Conservation (phyloP, 2,329 filamentous ascomycete species). For the Calycina marina region DNA sequence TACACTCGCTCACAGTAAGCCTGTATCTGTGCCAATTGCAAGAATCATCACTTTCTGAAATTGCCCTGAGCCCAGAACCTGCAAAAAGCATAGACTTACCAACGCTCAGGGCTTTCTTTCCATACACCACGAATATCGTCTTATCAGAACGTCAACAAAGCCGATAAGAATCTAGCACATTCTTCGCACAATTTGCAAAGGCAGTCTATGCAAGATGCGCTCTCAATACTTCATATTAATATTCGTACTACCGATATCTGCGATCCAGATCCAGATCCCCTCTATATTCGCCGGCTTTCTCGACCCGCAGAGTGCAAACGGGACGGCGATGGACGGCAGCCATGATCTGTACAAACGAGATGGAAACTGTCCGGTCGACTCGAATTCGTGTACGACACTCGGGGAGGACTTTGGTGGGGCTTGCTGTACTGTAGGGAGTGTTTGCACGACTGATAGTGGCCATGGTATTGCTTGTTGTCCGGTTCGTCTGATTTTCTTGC, state of each 20-base stretch:
- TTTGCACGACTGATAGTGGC: slow-evolving; percentile 19
- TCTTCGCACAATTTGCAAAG: neutral
- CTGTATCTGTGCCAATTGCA: no score
- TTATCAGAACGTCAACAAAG: neutral
- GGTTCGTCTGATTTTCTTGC: no score
- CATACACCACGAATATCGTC: neutral
- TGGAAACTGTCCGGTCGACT: slow-evolving; percentile 19
- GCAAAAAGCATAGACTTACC: neutral
- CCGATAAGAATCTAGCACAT: neutral
- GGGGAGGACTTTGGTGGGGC: slow-evolving; percentile 15
- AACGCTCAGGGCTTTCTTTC: neutral
- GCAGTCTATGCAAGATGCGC: neutral
- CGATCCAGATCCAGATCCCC: slow-evolving; percentile 17
- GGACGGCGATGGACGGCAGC: slow-evolving; percentile 8
- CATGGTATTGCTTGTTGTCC: slow-evolving; percentile 22
- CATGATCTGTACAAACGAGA: slow-evolving; percentile 19
- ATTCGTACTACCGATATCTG: slow-evolving; percentile 8
- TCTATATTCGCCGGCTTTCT: slow-evolving; percentile 16
- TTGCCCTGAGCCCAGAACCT: no score
- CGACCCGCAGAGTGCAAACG: slow-evolving; percentile 11
- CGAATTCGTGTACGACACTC: slow-evolving; percentile 20
- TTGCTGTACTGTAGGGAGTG: slow-evolving; percentile 19
- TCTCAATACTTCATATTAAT: neutral
- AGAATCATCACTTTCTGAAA: no score
- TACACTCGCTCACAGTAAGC: no score